Base-by-base conservation (phyloP, 2,329 filamentous ascomycete species). In the Alternaria postmessia region DNA sequence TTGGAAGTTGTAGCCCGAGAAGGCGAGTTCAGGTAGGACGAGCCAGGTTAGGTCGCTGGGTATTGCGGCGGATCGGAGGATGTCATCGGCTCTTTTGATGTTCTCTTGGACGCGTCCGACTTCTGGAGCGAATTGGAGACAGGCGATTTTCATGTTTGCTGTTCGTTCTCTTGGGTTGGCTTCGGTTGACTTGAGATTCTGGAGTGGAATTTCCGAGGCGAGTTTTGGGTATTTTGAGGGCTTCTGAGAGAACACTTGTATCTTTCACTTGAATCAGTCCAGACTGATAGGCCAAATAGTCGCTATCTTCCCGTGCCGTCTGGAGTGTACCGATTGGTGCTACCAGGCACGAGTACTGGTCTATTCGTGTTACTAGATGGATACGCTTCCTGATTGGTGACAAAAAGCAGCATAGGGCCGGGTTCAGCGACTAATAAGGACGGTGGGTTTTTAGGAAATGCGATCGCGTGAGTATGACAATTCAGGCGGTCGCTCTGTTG, bases 1-100 rank as follows among this genome's bases (percentile, higher is more conserved):
- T 42, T 86, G 84, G 80, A 94, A 94, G 74, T 93, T 93, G 81
- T 94, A 95, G 30, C 92, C 90, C 87, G 87, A 85, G 72, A 94
- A 93, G 1, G 91, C 90, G 75, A 94, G 80, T 73, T 94, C 92
- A 0, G 92, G 91, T 0, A 94, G 79, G 0, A 94, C 87, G 0
- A 95, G 81, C 30, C 94, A 82, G 71, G 93, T 90, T 1, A 94
- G 73, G 79, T 74, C 72, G 34, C 59, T 41, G 1, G 73, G 75
- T 18, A 75, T 66, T 16, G 57, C 60, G 83, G 86, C 84, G 26
- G 73, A 81, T 18, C 78, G 82, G 11, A 94, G 79, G 4, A 94
- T 82, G 0, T 83, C 78, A 65, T 93, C 88, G 62, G 91, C 91
- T 18, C 85, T 85, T 64, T 85, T 86, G 46, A 94, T 82, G 66